Conservation (phyloP, 2,329 filamentous ascomycete species). For the Pseudogymnoascus sp. region DNA sequence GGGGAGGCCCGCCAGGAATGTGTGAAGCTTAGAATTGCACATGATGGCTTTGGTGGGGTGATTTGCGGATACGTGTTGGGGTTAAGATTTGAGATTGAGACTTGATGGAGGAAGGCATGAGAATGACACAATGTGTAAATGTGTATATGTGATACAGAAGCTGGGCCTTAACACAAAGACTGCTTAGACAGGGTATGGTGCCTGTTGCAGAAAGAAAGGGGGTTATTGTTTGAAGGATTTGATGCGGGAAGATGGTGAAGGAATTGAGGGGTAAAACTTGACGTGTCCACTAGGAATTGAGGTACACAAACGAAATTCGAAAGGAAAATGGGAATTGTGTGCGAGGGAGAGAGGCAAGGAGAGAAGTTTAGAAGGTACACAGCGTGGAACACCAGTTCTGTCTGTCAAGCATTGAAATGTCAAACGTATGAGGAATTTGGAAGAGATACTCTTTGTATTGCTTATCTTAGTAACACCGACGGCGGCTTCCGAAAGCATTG, state of each 20-base stretch:
- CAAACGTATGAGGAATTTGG: background rate
- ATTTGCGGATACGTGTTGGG: background rate
- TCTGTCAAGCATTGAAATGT: background rate
- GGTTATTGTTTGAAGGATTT: background rate
- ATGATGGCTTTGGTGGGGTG: constrained; percentile 14
- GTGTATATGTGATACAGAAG: background rate
- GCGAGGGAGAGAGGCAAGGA: background rate
- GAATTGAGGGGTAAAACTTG: background rate
- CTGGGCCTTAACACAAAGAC: background rate
- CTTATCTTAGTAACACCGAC: constrained; percentile 3
- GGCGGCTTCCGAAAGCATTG: background rate
- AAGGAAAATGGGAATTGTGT: background rate
- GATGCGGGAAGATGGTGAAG: background rate
- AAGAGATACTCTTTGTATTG: background rate
- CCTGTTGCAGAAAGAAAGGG: background rate
- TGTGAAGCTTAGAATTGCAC: constrained; percentile 23
- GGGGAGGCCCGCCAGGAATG: constrained; percentile 56
- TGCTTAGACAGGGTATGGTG: background rate
- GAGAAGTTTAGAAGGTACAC: background rate
- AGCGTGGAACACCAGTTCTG: background rate
- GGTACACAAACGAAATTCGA: background rate
- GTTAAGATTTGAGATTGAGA: background rate
- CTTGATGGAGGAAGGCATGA: background rate
- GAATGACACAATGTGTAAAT: background rate
- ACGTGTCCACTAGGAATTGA: background rate